These are phyloP conservation scores for Crithidia brevicula DNA, from an alignment of 208 protist genomes.

Conservation along the genomic window DNA sequence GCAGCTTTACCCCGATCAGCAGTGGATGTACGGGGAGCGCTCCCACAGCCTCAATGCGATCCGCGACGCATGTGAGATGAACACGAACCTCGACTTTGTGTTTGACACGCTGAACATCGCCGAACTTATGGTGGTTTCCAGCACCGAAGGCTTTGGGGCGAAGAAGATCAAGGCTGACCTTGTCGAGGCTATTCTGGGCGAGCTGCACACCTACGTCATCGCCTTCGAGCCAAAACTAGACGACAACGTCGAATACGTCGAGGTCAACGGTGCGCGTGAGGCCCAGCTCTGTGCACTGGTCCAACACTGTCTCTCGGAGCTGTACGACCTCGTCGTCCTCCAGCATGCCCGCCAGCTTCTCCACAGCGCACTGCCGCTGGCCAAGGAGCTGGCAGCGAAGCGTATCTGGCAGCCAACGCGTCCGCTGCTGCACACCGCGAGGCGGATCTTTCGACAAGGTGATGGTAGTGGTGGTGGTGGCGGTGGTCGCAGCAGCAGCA, in stretches of 20 bases:
- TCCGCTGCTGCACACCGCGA: conserved; percentile 28
- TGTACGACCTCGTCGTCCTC: conserved; percentile 86
- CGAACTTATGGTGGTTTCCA: conserved; percentile 34
- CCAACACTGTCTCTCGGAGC: conserved; percentile 87
- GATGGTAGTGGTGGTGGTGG: not conserved
- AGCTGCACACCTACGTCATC: conserved; percentile 64
- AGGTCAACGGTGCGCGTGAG: conserved; percentile 67
- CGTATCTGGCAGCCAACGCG: conserved; percentile 48
- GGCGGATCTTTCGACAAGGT: not conserved
- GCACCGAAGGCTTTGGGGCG: conserved; percentile 28
- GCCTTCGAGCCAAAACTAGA: conserved; percentile 66
- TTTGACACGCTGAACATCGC: conserved; percentile 77
- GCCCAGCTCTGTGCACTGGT: conserved; percentile 54
- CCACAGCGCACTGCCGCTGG: conserved; percentile 61
- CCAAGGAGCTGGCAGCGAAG: conserved; percentile 74
- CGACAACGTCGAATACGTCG: conserved; percentile 69
- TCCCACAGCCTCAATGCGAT: conserved; percentile 62
- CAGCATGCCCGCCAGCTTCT: conserved; percentile 56
- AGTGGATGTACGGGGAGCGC: conserved; percentile 79
- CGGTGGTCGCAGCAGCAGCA: not conserved
- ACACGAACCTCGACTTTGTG: conserved; percentile 75
- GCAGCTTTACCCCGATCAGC: conserved; percentile 74
- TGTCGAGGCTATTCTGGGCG: conserved; percentile 78
- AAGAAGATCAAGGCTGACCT: conserved; percentile 87
- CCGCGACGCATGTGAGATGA: conserved; percentile 83